Conservation (phyloP, 306 rosid species). For the Luffa acutangula region DNA sequence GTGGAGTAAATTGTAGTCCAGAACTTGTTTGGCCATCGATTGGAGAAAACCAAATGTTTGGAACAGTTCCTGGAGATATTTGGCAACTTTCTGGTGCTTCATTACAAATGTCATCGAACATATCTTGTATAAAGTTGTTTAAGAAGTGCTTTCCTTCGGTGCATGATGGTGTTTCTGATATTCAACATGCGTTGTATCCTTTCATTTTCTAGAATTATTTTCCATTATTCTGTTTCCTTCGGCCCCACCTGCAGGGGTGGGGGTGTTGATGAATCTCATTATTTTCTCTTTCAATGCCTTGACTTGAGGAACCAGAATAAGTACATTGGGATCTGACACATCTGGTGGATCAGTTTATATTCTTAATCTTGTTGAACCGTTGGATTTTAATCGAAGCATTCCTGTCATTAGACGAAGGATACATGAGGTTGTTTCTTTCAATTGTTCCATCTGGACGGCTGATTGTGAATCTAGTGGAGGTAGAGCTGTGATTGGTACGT, state of each 20-base stretch:
- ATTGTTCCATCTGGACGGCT: conserved; percentile 71
- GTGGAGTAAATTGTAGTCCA: conserved; percentile 32
- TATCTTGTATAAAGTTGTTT: conserved; percentile 58
- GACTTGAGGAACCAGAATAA: conserved; percentile 40
- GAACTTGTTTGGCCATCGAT: conserved; percentile 34
- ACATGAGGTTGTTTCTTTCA: conserved; percentile 45
- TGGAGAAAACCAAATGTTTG: conserved; percentile 21
- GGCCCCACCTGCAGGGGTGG: not conserved
- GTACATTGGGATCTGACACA: conserved; percentile 66
- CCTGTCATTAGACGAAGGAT: conserved; percentile 33
- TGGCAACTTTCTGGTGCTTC: conserved; percentile 34
- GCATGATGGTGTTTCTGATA: conserved; percentile 22
- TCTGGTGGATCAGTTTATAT: conserved; percentile 58
- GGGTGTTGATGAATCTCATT: not conserved
- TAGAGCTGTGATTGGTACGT: conserved; percentile 63
- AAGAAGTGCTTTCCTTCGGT: conserved; percentile 20
- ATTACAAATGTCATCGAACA: conserved; percentile 35
- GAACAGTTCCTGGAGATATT: conserved; percentile 32
- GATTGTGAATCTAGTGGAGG: conserved; percentile 48
- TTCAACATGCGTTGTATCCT: conserved; percentile 70
- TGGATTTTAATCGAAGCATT: conserved; percentile 35
- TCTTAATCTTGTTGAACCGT: conserved; percentile 42
- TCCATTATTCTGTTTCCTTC: not conserved
- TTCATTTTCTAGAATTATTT: not conserved
- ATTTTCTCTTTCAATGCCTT: conserved; percentile 30